phyloP scores from a whole-genome alignment of 129 eudicot species.

The Scalesia atractyloides region DNA sequence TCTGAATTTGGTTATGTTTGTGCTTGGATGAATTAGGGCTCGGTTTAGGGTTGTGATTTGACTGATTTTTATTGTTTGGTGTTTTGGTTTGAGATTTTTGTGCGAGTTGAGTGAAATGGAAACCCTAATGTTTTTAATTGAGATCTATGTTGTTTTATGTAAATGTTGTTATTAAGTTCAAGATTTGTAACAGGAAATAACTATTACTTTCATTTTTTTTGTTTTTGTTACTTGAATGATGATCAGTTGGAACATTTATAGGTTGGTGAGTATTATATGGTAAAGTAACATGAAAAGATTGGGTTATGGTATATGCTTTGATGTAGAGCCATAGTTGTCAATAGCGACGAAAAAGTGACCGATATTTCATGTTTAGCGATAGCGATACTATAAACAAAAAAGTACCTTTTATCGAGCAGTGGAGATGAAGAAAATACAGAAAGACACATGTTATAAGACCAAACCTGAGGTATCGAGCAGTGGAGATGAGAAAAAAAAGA shows the following conservation, averaged over 20 bases:
- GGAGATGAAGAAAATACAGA: too few relatives aligned
- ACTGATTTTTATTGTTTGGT: neutral
- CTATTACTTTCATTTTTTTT: neutral
- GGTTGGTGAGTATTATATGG: constrained; percentile 3
- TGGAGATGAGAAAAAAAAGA: too few relatives aligned
- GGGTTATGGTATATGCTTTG: neutral
- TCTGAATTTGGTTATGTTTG: neutral
- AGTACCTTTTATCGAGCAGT: too few relatives aligned
- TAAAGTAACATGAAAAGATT: neutral
- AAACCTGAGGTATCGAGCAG: too few relatives aligned
- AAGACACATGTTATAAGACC: too few relatives aligned
- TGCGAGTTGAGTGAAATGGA: constrained; percentile 12
- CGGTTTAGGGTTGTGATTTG: constrained; percentile 19
- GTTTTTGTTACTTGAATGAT: neutral
- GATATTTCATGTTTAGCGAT: too few relatives aligned
- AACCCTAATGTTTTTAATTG: constrained; percentile 32
- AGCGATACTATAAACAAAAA: too few relatives aligned
- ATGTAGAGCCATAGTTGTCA: neutral
- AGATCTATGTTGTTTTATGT: constrained; percentile 13
- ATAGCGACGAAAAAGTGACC: too few relatives aligned
- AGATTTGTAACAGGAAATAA: constrained; percentile 9
- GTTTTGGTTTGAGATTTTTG: constrained; percentile 18
- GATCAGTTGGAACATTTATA: neutral
- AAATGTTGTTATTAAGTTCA: constrained; percentile 20
- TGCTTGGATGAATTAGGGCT: constrained; percentile 15